Conservation (phyloP, 1,139 yeast genomes). For the Saccharomyces hybrid region DNA sequence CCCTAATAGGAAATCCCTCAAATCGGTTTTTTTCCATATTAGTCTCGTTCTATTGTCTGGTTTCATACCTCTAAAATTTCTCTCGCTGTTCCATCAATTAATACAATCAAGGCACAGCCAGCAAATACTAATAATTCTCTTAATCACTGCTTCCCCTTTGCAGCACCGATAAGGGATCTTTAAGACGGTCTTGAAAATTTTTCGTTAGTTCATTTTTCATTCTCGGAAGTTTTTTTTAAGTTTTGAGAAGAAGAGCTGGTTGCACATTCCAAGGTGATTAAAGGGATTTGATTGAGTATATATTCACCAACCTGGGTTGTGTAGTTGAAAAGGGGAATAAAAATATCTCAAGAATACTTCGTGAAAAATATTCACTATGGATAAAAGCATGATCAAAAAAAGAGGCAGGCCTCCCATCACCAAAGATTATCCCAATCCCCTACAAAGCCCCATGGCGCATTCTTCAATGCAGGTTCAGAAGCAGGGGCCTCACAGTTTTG, state of each 20-base stretch:
- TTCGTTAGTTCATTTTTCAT: background rate
- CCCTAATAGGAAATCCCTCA: background rate
- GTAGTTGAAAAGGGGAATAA: background rate
- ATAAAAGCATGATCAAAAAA: constrained; percentile 10
- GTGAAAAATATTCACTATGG: background rate
- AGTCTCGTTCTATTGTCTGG: background rate
- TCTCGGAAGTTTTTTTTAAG: background rate
- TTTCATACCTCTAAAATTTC: background rate
- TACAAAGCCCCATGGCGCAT: constrained; percentile 33
- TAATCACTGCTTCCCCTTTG: background rate
- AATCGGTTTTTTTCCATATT: background rate
- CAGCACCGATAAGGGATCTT: background rate
- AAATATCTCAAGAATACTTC: background rate
- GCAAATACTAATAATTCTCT: background rate
- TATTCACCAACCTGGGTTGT: background rate
- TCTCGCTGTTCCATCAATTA: background rate
- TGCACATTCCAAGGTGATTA: background rate
- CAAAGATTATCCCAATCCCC: constrained; percentile 30
- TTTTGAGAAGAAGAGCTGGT: background rate
- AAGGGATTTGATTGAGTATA: background rate
- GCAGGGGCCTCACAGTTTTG: constrained; percentile 23
- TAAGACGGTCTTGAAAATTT: background rate
- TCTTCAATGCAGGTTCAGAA: constrained; percentile 30
- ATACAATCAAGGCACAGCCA: background rate
- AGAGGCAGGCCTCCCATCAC: constrained; percentile 33